Evolutionary conservation across 139 green algal species (phyloP).

Genomic region (Coelastrella sp.): DNA sequence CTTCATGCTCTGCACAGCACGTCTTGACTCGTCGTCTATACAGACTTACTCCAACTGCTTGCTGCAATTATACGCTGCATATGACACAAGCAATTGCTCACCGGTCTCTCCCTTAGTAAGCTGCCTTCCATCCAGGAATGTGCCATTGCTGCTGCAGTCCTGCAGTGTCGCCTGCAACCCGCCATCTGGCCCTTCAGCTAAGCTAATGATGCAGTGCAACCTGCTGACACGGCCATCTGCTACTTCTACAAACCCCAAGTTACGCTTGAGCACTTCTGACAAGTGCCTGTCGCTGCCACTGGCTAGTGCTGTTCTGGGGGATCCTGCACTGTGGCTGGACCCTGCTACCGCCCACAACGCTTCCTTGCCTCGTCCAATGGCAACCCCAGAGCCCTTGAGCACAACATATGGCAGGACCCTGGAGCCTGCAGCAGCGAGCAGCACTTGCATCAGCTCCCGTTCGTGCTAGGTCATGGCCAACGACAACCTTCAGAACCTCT

Average conservation of each 20-base stretch:
- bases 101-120: slow-evolving; percentile 48
- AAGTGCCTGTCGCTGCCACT: slow-evolving; percentile 45
- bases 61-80: no score
- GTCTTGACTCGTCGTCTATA: no score
- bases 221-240: slow-evolving; percentile 74
- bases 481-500: no score
- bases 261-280: slow-evolving; percentile 38
- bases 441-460: no score
- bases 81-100: background rate
- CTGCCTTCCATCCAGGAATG: slow-evolving; percentile 69
- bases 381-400: slow-evolving; percentile 60
- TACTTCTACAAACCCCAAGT: slow-evolving; percentile 69
- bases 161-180: slow-evolving; percentile 36
- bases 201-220: slow-evolving; percentile 71
- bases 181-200: background rate
- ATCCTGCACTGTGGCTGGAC: background rate
- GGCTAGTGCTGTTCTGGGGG: background rate
- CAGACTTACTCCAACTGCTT: no score
- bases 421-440: no score
- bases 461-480: no score
- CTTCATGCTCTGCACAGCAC: no score
- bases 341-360: slow-evolving; percentile 39
- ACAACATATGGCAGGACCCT: slow-evolving; percentile 62
- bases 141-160: slow-evolving; percentile 78
- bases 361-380: slow-evolving; percentile 60